These are phyloP conservation scores for Coniochaeta pulveracea DNA, from an alignment of 2,329 filamentous ascomycete species.

Conservation along the genomic window DNA sequence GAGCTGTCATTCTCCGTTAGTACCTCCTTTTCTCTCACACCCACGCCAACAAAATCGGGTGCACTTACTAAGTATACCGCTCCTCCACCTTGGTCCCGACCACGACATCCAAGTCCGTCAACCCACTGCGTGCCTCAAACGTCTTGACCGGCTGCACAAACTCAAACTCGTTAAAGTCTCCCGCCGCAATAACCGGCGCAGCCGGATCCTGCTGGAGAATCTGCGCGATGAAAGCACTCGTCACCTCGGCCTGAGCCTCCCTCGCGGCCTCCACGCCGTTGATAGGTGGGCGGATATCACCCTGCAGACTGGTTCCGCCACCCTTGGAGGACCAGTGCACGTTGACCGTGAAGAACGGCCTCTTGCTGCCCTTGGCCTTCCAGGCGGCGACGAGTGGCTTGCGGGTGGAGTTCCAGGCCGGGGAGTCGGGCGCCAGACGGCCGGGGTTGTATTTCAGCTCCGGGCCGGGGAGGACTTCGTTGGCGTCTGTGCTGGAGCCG, in stretches of 20 bases:
- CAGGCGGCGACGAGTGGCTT: constrained; percentile 60
- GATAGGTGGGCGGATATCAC: constrained; percentile 53
- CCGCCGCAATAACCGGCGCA: constrained; percentile 48
- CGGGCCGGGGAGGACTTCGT: constrained; percentile 40
- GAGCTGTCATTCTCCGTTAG: constrained; percentile 21
- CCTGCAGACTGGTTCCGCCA: constrained; percentile 51
- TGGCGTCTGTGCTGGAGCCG: constrained; percentile 41
- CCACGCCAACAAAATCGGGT: no score
- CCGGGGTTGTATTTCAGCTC: constrained; percentile 58
- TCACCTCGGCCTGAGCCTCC: constrained; percentile 40
- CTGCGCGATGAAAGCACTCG: constrained; percentile 35
- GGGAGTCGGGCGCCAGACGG: constrained; percentile 50
- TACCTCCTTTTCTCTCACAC: no score
- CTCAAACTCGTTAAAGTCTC: constrained; percentile 65
- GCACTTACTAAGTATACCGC: constrained; percentile 50
- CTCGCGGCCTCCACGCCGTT: constrained; percentile 52
- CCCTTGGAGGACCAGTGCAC: constrained; percentile 59
- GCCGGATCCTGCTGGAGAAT: constrained; percentile 44
- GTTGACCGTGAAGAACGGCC: constrained; percentile 58
- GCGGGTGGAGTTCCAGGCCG: constrained; percentile 47
- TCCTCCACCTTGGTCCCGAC: constrained; percentile 39
- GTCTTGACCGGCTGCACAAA: constrained; percentile 47
- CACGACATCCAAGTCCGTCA: constrained; percentile 52
- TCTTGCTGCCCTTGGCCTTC: constrained; percentile 40
- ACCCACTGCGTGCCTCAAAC: constrained; percentile 40